Percentiles rank a stretch among this genome's conserved stretches.
These are phyloP conservation scores for Penicillium soppii DNA, from an alignment of 495 filamentous ascomycete genomes.

Conservation along the genomic window DNA sequence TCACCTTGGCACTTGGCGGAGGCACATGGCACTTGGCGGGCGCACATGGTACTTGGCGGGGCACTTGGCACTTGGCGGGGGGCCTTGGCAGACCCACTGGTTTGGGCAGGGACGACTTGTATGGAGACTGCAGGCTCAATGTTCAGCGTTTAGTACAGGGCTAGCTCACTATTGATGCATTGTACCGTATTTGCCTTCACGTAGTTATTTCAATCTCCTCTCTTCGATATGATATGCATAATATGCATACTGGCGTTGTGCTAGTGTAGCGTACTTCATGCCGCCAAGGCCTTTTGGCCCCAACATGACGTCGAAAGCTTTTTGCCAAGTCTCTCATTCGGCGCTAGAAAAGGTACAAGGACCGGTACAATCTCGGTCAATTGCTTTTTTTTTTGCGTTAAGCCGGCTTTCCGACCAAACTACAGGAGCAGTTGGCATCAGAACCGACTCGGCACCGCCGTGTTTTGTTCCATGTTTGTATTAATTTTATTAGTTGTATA, in stretches of 20 bases:
- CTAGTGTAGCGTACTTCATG: background rate
- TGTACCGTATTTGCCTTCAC: background rate
- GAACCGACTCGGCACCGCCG: background rate
- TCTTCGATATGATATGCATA: background rate
- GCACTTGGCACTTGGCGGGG: slow-evolving; percentile 3
- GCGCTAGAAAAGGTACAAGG: background rate
- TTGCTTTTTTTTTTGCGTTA: background rate
- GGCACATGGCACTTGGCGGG: background rate
- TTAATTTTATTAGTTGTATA: background rate
- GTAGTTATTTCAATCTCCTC: background rate
- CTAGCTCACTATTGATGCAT: background rate
- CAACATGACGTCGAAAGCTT: slow-evolving; percentile 9
- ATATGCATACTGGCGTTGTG: background rate
- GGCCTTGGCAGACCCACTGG: background rate
- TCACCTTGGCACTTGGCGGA: slow-evolving; percentile 17
- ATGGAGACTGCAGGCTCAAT: background rate
- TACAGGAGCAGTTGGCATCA: background rate
- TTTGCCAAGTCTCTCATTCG: slow-evolving; percentile 6
- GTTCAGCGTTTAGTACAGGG: background rate
- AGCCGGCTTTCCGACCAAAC: background rate
- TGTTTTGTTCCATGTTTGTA: background rate
- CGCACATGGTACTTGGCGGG: background rate
- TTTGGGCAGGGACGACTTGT: slow-evolving; percentile 1
- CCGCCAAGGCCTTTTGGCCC: slow-evolving; percentile 11
- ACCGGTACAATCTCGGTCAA: slow-evolving; percentile 1